Evolutionary conservation across 352 stramenopile genomes (phyloP), one percentile per base, ranked within the genome.

Genomic region (Vaucheria bursata): DNA sequence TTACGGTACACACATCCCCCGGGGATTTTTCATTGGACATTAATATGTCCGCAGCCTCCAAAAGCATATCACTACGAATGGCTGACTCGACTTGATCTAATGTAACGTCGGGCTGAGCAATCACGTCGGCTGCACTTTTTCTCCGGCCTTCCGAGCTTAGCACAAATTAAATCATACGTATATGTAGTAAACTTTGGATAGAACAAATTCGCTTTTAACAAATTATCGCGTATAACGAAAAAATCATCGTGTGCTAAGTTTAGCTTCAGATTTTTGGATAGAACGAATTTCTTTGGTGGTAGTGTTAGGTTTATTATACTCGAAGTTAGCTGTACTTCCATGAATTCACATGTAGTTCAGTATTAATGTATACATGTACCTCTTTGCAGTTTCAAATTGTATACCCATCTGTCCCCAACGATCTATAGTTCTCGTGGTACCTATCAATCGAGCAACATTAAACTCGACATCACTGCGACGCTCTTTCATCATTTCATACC

Each of bases 371-470:
- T n/a, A n/a, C 45, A 36, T 40, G 7, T 59, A 73, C 67, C 67
- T 65, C 67, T 73, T 68, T 31, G 53, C 53, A 34, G 53, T 68
- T 7, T 68, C 53, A 7, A 68, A 68, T 31, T 2, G 53, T 2
- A 68, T 68, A 2, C 53, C 53, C 53, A 68, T 68, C 53, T 70
- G 12, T 33, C 33, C 65, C 72, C 72, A 78, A 12, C 29, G 36
- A 18, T 92, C 85, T 37, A 88, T 89, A 66, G 91, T 86, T 33
- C 89, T 83, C 29, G 82, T 78, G 80, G 92, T 94, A 0, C 71
- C 78, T 6, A 88, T 78, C 18, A 95, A 37, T 3, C 65, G 40
- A 4, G 12, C 18, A 6, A 78, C 79, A 32, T 86, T 85, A 40
- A 85, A 78, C 0, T 88, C 67, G 64, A 77, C 70, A 31, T n/a